phyloP scores from a whole-genome alignment of 2,329 filamentous ascomycete species.

The Chaetothyriales sp. region DNA sequence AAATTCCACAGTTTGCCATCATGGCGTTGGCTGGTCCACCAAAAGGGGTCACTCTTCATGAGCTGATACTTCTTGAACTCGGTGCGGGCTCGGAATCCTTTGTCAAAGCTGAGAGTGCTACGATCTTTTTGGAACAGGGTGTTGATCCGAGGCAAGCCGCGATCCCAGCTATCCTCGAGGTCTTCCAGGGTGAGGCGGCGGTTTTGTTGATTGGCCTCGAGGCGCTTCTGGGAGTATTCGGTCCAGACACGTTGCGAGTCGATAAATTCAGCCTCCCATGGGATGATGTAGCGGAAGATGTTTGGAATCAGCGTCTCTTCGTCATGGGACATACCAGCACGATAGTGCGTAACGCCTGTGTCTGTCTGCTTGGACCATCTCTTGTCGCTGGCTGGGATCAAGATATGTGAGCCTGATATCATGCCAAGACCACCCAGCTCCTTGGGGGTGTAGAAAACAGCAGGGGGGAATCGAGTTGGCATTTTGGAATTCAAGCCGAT shows the following conservation, averaged over 20 bases:
- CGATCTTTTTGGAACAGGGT: slow-evolving; percentile 97
- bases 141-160: slow-evolving; percentile 93
- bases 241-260: slow-evolving; percentile 99
- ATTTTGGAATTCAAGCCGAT: slow-evolving; percentile 98
- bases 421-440: slow-evolving; percentile 93
- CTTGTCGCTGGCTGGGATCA: slow-evolving; percentile 95
- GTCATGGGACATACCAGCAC: slow-evolving; percentile 94
- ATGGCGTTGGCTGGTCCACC: slow-evolving; percentile 96
- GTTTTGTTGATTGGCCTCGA: slow-evolving; percentile 96
- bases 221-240: slow-evolving; percentile 93
- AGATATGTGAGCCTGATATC: slow-evolving; percentile 96
- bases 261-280: slow-evolving; percentile 97
- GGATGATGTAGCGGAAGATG: slow-evolving; percentile 98
- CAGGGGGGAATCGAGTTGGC: slow-evolving; percentile 95
- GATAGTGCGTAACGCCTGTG: slow-evolving; percentile 90
- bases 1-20: slow-evolving; percentile 97
- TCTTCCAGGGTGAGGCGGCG: slow-evolving; percentile 88
- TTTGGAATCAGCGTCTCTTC: slow-evolving; percentile 97
- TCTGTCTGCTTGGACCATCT: slow-evolving; percentile 98
- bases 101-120: slow-evolving; percentile 94
- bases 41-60: slow-evolving; percentile 99
- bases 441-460: slow-evolving; percentile 97
- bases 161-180: slow-evolving; percentile 95
- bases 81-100: slow-evolving; percentile 86
- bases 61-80: slow-evolving; percentile 98